Evolutionary conservation across 2,329 filamentous ascomycete genomes (phyloP).

Genomic region (Epichloe amarillans): DNA sequence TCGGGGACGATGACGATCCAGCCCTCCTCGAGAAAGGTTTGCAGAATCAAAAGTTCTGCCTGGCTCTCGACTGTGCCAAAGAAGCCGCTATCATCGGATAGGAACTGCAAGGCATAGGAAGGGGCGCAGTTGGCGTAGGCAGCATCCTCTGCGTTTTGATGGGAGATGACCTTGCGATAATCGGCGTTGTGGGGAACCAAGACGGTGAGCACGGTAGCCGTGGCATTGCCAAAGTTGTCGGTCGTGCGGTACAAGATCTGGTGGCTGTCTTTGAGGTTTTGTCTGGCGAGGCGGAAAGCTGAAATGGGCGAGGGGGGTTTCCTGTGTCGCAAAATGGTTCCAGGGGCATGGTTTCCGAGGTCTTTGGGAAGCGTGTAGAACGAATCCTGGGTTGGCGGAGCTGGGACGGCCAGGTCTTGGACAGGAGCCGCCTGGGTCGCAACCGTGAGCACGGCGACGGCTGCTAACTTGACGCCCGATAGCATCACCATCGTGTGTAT

Average conservation of each 20-base stretch:
- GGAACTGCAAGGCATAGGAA: conserved; percentile 12
- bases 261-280: conserved; percentile 9
- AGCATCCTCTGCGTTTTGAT: conserved; percentile 28
- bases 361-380: conserved; percentile 9
- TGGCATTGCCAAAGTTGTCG: conserved; percentile 20
- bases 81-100: conserved; percentile 14
- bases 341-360: conserved; percentile 1
- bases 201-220: conserved; percentile 24
- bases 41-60: conserved; percentile 11
- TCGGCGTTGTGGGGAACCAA: conserved; percentile 21
- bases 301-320: conserved; percentile 6
- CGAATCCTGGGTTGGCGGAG: conserved; percentile 7
- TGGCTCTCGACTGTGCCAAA: conserved; percentile 20
- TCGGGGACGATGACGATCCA: conserved; percentile 39
- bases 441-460: too few species aligned
- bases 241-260: conserved; percentile 28
- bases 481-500: too few species aligned
- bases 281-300: conserved; percentile 7
- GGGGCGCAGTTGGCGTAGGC: conserved; percentile 22
- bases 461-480: too few species aligned
- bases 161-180: conserved; percentile 22
- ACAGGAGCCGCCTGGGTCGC: too few species aligned
- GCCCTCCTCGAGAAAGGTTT: conserved; percentile 23
- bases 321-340: conserved; percentile 8
- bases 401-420: neutral